Evolutionary conservation across 139 green algal species (phyloP).

Genomic region (Deuterostichococcus epilithicus): DNA sequence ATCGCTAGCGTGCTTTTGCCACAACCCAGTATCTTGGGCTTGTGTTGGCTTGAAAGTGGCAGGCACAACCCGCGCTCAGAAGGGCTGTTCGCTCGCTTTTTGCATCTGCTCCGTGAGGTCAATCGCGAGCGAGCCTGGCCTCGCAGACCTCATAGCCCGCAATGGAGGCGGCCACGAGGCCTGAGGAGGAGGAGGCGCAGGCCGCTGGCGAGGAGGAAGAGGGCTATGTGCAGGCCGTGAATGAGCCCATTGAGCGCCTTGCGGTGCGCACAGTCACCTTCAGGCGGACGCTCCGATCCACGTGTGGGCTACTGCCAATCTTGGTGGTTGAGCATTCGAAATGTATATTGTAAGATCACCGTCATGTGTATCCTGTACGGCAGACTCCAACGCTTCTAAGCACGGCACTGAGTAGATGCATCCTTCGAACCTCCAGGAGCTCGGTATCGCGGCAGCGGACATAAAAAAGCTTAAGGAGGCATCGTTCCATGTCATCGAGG

Average conservation of each 20-base stretch:
- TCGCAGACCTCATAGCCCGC: too few species aligned
- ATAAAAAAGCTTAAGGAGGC: conserved; percentile 95
- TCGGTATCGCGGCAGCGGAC: conserved; percentile 79
- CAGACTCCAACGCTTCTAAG: background rate
- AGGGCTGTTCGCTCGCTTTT: too few species aligned
- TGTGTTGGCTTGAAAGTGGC: too few species aligned
- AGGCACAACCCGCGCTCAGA: too few species aligned
- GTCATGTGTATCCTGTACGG: too few species aligned
- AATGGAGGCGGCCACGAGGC: background rate
- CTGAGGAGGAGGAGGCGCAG: background rate
- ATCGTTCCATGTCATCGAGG: conserved; percentile 76
- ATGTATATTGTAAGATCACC: too few species aligned
- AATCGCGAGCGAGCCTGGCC: too few species aligned
- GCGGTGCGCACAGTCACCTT: conserved; percentile 4
- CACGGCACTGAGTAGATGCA: background rate
- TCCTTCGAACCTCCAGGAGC: conserved; percentile 45
- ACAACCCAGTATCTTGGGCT: too few species aligned
- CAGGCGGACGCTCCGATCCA: conserved; percentile 8
- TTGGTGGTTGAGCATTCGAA: too few species aligned
- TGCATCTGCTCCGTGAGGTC: too few species aligned
- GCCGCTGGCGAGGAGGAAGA: background rate
- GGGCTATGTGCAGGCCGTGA: background rate
- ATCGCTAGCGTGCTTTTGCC: too few species aligned
- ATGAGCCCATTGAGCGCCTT: background rate
- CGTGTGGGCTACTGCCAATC: too few species aligned